These are phyloP conservation scores for Fusarium secorum DNA, from an alignment of 2,329 filamentous ascomycete genomes.

Conservation along the genomic window DNA sequence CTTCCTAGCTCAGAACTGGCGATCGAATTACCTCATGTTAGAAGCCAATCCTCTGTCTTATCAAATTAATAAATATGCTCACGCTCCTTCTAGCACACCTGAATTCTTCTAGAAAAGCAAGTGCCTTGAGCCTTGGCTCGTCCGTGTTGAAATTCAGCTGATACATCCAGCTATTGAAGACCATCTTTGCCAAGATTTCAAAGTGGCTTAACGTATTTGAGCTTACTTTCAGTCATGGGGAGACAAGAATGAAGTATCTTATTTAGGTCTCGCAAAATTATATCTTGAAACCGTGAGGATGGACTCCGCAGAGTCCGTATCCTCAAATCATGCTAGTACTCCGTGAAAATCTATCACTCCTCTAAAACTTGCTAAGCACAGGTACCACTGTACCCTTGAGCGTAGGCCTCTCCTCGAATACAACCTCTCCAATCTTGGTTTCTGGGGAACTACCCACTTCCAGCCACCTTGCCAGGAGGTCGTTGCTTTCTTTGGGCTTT, in stretches of 20 bases:
- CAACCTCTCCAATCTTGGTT: conserved; percentile 57
- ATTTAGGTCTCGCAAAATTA: neutral
- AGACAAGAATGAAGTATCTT: neutral
- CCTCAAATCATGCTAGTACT: neutral
- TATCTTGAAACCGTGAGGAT: neutral
- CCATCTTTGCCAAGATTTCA: neutral
- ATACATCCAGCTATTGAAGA: neutral
- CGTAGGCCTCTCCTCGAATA: conserved; percentile 58
- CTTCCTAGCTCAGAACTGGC: neutral
- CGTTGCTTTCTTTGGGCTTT: conserved; percentile 96
- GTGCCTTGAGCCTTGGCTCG: neutral
- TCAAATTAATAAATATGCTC: neutral
- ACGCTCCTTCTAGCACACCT: neutral
- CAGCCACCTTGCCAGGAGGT: conserved; percentile 79
- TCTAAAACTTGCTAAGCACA: conserved; percentile 56
- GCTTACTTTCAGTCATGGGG: neutral
- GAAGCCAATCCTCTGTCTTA: neutral
- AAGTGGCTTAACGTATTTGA: neutral
- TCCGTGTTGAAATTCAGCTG: neutral
- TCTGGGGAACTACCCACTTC: conserved; percentile 57
- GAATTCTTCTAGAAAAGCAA: neutral
- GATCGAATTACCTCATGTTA: neutral
- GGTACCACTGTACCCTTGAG: conserved; percentile 58
- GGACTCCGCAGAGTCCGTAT: neutral
- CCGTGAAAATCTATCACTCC: neutral